Percentiles rank a stretch among this genome's conserved stretches.
phyloP scores from a whole-genome alignment of 2,329 filamentous ascomycete genomes.

The Myriosclerotinia curreyana region DNA sequence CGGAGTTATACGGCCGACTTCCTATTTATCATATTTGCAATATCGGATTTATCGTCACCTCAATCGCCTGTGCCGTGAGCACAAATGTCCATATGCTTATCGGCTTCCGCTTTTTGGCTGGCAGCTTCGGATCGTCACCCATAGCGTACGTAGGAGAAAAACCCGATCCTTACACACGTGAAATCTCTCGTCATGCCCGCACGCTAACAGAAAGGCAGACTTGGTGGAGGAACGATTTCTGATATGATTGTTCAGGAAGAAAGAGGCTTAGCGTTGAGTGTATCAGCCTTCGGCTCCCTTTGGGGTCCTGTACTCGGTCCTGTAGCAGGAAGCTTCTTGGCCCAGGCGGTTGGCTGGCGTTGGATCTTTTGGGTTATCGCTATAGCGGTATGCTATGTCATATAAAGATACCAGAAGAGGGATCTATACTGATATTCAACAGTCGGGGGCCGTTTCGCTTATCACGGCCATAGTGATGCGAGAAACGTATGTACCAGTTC shows the following conservation, averaged over 20 bases:
- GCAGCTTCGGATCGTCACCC: constrained; percentile 34
- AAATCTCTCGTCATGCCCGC: too few species aligned
- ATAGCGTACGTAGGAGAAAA: too few species aligned
- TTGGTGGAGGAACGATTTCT: constrained; percentile 48
- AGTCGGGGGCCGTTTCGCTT: constrained; percentile 31
- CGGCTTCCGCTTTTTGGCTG: constrained; percentile 58
- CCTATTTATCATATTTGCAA: constrained; percentile 43
- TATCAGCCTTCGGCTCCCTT: constrained; percentile 41
- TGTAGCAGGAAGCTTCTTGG: constrained; percentile 50
- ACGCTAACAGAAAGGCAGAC: constrained; percentile 10
- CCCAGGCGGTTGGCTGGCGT: constrained; percentile 48
- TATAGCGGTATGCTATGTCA: neutral
- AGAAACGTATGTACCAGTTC: too few species aligned
- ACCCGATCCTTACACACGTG: too few species aligned
- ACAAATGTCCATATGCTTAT: constrained; percentile 50
- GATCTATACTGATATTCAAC: constrained; percentile 26
- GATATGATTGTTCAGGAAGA: constrained; percentile 9
- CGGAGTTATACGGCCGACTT: constrained; percentile 27
- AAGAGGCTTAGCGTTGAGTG: neutral
- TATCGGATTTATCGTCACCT: constrained; percentile 5
- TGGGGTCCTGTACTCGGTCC: constrained; percentile 43
- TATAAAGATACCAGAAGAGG: too few species aligned
- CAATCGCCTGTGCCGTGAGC: constrained; percentile 46
- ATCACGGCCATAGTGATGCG: constrained; percentile 26
- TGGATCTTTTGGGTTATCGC: constrained; percentile 49